phyloP scores from a whole-genome alignment of 148 eudicot species.

The Polygonum aviculare region DNA sequence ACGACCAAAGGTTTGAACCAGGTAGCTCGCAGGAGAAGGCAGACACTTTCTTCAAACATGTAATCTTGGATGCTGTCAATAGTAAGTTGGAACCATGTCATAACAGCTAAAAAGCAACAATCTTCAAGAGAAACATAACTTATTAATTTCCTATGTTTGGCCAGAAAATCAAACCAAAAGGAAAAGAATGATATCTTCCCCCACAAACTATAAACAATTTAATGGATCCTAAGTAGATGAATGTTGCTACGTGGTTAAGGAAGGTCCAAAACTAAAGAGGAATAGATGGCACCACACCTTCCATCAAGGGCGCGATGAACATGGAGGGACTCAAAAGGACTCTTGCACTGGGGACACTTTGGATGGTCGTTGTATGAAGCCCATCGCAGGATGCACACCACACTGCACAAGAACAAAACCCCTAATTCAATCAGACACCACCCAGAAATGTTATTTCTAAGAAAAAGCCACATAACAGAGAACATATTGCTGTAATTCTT shows the following conservation, averaged over 20 bases:
- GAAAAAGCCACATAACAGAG: background rate
- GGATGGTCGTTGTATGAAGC: constrained; percentile 76
- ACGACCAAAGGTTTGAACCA: constrained; percentile 74
- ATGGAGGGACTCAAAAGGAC: constrained; percentile 67
- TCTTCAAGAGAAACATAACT: background rate
- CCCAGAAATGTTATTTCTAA: background rate
- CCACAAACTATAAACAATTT: background rate
- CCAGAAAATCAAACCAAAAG: background rate
- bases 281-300: constrained; percentile 32
- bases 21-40: constrained; percentile 70
- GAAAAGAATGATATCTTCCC: background rate
- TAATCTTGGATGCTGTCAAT: constrained; percentile 72
- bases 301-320: constrained; percentile 87
- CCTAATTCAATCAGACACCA: background rate
- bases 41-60: constrained; percentile 77
- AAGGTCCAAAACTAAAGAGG: background rate
- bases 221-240: background rate
- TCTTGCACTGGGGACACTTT: constrained; percentile 87
- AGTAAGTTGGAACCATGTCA: background rate
- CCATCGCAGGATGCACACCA: constrained; percentile 86
- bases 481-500: background rate
- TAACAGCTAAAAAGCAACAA: background rate
- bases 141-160: background rate
- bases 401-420: constrained; percentile 28
- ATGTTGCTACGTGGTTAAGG: background rate